These are phyloP conservation scores for Jackrogersella minutella DNA, from an alignment of 495 filamentous ascomycete genomes.

Conservation along the genomic window DNA sequence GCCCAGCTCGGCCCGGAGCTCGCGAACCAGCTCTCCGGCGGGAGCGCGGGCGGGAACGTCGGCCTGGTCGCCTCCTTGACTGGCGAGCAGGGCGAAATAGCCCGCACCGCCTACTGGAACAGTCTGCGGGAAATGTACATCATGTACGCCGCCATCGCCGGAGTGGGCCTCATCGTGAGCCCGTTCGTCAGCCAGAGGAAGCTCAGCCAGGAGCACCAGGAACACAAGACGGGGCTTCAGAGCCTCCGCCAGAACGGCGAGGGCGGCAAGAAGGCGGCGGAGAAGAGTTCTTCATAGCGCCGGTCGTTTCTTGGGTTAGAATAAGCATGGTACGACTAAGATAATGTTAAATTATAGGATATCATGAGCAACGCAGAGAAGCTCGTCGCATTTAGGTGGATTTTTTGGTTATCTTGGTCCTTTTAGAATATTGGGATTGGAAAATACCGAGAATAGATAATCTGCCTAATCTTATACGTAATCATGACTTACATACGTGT, in stretches of 20 bases:
- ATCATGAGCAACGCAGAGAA: background rate
- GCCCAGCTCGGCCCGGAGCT: slow-evolving; percentile 52
- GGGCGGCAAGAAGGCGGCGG: background rate
- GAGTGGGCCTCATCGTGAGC: slow-evolving; percentile 61
- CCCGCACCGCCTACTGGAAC: slow-evolving; percentile 62
- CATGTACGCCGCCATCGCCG: slow-evolving; percentile 64
- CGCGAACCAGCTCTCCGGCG: slow-evolving; percentile 55
- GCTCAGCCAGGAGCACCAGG: slow-evolving; percentile 66
- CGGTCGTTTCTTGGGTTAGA: background rate
- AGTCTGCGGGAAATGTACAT: slow-evolving; percentile 74
- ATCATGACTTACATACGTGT: background rate
- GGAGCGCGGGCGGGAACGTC: slow-evolving; percentile 66
- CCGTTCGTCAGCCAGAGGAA: slow-evolving; percentile 62
- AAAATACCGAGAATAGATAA: background rate
- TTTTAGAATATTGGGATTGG: background rate
- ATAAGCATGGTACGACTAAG: background rate
- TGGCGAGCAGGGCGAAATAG: slow-evolving; percentile 55
- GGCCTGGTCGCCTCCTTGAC: slow-evolving; percentile 61
- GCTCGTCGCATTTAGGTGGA: too few relatives aligned
- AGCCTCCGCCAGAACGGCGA: slow-evolving; percentile 40
- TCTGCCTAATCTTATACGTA: background rate
- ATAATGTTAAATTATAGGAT: background rate
- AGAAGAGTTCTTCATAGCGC: slow-evolving; percentile 17
- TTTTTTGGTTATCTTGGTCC: background rate
- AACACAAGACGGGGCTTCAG: slow-evolving; percentile 69